Conservation (phyloP, 139 green algal species). For the Trebouxia sp. region DNA sequence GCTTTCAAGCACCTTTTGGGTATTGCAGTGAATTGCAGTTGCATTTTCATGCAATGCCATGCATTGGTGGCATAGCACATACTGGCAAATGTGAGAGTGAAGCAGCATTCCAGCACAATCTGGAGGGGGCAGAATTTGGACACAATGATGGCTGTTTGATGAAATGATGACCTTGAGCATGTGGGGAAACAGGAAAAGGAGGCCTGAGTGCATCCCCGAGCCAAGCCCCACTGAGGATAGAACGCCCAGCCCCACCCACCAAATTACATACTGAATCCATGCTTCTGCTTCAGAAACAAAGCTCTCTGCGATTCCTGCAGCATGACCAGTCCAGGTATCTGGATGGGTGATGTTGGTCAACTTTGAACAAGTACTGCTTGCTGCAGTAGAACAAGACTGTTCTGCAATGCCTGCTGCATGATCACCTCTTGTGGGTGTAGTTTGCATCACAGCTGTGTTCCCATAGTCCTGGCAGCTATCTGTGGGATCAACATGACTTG, state of each 20-base stretch:
- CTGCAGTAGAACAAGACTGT: not conserved
- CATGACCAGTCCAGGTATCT: not conserved
- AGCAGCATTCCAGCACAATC: no score
- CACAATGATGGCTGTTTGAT: no score
- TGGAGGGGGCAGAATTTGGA: no score
- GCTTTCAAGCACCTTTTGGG: no score
- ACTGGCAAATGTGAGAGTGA: no score
- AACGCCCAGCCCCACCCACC: constrained; percentile 88
- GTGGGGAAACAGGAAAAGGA: constrained; percentile 95
- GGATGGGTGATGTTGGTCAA: not conserved
- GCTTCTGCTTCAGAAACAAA: constrained; percentile 46
- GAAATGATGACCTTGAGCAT: constrained; percentile 93
- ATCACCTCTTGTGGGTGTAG: not conserved
- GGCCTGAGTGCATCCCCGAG: constrained; percentile 90
- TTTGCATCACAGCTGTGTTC: not conserved
- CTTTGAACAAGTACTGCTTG: not conserved
- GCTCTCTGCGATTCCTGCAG: not conserved
- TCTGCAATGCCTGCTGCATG: not conserved
- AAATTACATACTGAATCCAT: constrained; percentile 68
- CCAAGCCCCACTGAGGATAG: constrained; percentile 90
- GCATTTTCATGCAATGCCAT: no score
- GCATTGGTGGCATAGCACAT: no score
- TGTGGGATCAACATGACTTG: not conserved
- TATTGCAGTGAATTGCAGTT: no score
- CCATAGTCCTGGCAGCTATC: not conserved